A percentile compares a stretch with the other conserved stretches of the same genome.
Evolutionary conservation across 257 asterid species (phyloP).

Genomic region (Cinchona pubescens): DNA sequence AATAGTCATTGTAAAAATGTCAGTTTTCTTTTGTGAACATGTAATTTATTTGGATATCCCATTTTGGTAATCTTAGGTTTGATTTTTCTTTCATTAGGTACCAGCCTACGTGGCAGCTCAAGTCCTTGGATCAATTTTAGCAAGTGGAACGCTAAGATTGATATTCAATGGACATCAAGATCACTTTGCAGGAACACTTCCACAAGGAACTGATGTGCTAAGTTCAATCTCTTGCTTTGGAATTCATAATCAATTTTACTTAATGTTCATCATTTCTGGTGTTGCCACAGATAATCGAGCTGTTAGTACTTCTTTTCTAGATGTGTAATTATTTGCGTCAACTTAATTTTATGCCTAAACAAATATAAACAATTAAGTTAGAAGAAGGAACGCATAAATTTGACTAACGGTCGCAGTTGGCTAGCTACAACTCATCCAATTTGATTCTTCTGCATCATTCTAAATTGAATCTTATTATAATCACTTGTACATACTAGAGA

Average conservation of each 20-base stretch:
- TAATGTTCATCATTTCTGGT: constrained; percentile 89
- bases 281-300: constrained; percentile 94
- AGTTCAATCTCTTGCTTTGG: constrained; percentile 63
- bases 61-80: background rate
- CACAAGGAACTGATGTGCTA: constrained; percentile 53
- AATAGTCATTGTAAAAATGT: background rate
- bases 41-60: background rate
- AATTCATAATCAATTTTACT: constrained; percentile 80
- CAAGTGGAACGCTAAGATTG: constrained; percentile 72
- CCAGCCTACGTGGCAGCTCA: constrained; percentile 75
- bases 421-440: constrained; percentile 1
- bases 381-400: too few relatives aligned
- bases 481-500: constrained; percentile 8
- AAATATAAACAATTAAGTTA: fast-evolving
- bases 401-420: background rate
- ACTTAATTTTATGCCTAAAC: background rate
- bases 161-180: constrained; percentile 61
- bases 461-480: background rate
- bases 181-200: constrained; percentile 72
- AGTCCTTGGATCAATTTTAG: constrained; percentile 64
- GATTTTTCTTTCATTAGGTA: constrained; percentile 39
- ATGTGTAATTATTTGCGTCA: background rate
- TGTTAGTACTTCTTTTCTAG: constrained; percentile 35
- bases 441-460: constrained; percentile 1
- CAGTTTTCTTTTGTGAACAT: background rate